Base-by-base conservation (phyloP, 257 asterid genomes). In the Euphrasia confusa region DNA sequence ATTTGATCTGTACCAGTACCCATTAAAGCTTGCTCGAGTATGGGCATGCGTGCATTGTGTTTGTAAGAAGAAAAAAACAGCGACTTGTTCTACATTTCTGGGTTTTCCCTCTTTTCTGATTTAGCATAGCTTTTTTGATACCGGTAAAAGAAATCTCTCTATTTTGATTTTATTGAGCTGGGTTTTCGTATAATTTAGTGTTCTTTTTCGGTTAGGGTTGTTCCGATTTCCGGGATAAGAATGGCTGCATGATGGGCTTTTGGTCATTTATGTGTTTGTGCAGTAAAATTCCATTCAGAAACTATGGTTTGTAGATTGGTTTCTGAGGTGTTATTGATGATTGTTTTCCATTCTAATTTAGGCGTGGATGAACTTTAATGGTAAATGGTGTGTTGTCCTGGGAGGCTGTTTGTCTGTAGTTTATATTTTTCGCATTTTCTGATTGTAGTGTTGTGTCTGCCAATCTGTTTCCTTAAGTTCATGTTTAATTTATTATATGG, bases 181-280 rank as follows among this genome's bases (percentile, higher is more conserved):
- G 26, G 21, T 35, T 32, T 39, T 33, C 5, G 27, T 13, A 15
- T 30, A 2, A 13, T 48, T 17, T 28, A 10, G 33, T 45, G 61
- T 28, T 21, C 7, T 50, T 48, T 11, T 11, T 45, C 15, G 0
- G 52, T 21, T 67, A 2, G 33, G 35, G 32, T 48, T 35, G 27
- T 32, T 4, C 27, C 47, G 58, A 2, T 71, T 59, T 39, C 9
- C 11, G 37, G 35, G n/a, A 42, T 5, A 60, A 56, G 11, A 11
- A 59, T 58, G 49, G 8, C 17, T 48, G 48, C 45, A 47, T 42
- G 49, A 26, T 55, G 32, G 24, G 54, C 63, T 68, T 50, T 52
- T 39, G 26, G 47, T n/a, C 40, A 42, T 48, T 26, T 45, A 42
- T 44, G 58, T 44, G 30, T 37, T 10, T 18, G 14, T 68, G 61